Percentiles rank a stretch among this genome's conserved stretches.
phyloP scores from a whole-genome alignment of 1,284 basidiomycete species.

The Tilletia indica region DNA sequence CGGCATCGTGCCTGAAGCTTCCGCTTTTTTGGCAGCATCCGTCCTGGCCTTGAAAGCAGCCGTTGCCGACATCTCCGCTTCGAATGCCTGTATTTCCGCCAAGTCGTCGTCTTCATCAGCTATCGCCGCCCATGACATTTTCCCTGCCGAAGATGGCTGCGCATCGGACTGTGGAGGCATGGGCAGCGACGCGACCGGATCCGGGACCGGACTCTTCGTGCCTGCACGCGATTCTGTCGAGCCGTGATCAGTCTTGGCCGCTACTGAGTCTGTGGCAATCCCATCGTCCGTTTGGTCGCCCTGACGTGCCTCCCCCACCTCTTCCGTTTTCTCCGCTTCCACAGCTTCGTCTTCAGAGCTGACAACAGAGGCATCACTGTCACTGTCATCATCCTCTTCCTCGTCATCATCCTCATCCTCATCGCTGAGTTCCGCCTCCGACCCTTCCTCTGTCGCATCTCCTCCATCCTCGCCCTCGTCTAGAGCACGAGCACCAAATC shows the following conservation, averaged over 20 bases:
- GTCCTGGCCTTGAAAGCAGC: background rate
- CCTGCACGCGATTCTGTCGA: background rate
- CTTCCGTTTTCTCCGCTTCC: background rate
- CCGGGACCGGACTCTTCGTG: background rate
- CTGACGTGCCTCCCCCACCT: background rate
- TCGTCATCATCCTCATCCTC: background rate
- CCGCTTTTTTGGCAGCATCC: background rate
- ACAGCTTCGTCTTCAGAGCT: constrained; percentile 4
- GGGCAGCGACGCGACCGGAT: background rate
- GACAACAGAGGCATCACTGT: background rate
- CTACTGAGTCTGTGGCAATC: background rate
- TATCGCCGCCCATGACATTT: constrained; percentile 6
- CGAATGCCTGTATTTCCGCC: background rate
- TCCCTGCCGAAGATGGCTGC: background rate
- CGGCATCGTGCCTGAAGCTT: background rate
- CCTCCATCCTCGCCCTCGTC: no score
- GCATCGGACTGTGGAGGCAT: background rate
- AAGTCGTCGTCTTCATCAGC: constrained; percentile 4
- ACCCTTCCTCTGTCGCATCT: background rate
- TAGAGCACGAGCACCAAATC: no score
- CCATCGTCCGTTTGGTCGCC: background rate
- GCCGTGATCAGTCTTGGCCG: background rate
- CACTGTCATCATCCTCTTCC: background rate
- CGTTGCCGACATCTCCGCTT: background rate
- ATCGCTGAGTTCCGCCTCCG: background rate